Conservation (phyloP, 2,329 filamentous ascomycete species). For the Pseudogymnoascus sp. region DNA sequence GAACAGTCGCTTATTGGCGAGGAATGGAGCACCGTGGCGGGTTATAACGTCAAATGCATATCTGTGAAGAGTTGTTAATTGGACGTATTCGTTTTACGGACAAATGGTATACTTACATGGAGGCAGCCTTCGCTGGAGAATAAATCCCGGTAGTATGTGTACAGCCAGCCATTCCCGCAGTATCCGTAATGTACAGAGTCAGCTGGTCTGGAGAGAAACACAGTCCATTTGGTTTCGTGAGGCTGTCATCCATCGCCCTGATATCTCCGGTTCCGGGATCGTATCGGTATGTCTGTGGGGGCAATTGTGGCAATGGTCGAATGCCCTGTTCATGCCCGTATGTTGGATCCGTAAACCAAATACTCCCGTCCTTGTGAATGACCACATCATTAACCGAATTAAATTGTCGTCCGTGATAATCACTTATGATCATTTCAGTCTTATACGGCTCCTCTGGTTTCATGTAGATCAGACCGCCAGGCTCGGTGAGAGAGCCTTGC, state of each 20-base stretch:
- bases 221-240: constrained; percentile 49
- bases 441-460: constrained; percentile 15
- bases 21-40: constrained; percentile 16
- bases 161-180: constrained; percentile 33
- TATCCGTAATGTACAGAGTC: constrained; percentile 50
- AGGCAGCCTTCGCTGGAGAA: constrained; percentile 14
- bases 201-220: constrained; percentile 48
- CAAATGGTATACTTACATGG: constrained; percentile 10
- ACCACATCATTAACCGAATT: constrained; percentile 53
- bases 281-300: constrained; percentile 53
- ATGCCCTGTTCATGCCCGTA: constrained; percentile 56
- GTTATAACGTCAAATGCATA: constrained; percentile 21
- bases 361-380: constrained; percentile 45
- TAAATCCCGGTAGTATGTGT: background rate
- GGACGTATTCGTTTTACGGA: background rate
- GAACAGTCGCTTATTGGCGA: constrained; percentile 37
- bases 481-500: constrained; percentile 15
- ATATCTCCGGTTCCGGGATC: constrained; percentile 43
- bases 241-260: constrained; percentile 50
- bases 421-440: constrained; percentile 44
- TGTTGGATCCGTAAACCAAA: constrained; percentile 59
- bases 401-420: constrained; percentile 52
- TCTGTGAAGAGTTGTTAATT: constrained; percentile 8
- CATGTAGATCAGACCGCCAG: constrained; percentile 21
- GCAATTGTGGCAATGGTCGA: constrained; percentile 44